phyloP scores from a whole-genome alignment of 2,329 filamentous ascomycete species.

The Sporothrix sp. region DNA sequence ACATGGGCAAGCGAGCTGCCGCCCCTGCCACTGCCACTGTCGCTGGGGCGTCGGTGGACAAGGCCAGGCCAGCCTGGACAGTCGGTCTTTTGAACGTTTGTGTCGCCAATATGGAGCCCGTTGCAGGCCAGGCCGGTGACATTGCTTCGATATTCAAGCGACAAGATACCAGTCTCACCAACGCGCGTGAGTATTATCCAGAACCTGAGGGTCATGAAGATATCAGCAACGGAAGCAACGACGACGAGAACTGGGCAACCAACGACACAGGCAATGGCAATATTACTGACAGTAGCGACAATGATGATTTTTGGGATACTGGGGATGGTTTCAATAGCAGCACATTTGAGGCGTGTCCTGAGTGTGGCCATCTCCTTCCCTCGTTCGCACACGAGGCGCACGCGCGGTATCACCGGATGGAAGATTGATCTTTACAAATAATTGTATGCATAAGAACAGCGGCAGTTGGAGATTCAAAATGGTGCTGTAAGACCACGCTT shows the following conservation, averaged over 20 bases:
- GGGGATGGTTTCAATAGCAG: background rate
- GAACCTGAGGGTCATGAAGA: background rate
- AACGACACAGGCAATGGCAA: conserved; percentile 1
- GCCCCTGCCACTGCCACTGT: background rate
- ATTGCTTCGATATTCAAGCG: conserved; percentile 74
- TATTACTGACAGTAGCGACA: background rate
- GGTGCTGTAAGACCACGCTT: background rate
- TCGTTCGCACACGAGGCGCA: conserved; percentile 23
- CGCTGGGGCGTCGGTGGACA: no score
- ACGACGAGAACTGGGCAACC: no score
- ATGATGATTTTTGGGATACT: background rate
- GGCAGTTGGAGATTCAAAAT: no score
- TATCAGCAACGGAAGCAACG: background rate
- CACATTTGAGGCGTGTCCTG: conserved; percentile 16
- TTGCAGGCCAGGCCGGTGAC: conserved; percentile 57
- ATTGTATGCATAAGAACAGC: no score
- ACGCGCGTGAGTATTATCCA: background rate
- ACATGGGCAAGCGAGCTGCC: conserved; percentile 10
- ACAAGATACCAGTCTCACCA: conserved; percentile 48
- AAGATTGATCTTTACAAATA: conserved; percentile 2
- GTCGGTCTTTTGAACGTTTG: conserved; percentile 78
- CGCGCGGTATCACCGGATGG: conserved; percentile 22
- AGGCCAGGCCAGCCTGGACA: conserved; percentile 52
- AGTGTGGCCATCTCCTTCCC: conserved; percentile 23
- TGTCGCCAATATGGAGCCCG: conserved; percentile 69